Evolutionary conservation across 2,329 filamentous ascomycete genomes (phyloP).

Genomic region (Phyllosticta citrichinensis): DNA sequence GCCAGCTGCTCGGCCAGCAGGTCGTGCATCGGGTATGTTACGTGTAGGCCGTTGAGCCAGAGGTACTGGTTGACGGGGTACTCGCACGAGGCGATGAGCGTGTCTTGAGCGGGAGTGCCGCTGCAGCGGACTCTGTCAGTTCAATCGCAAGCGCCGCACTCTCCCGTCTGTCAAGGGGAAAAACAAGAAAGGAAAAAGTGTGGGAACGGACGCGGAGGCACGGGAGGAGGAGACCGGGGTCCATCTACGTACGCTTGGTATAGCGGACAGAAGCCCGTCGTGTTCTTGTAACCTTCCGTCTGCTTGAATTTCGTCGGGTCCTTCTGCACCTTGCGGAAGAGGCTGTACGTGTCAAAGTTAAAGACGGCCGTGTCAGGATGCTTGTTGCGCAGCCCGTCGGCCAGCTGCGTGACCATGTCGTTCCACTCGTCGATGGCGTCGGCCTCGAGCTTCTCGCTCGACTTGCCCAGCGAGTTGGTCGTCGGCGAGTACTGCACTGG

Average conservation of each 20-base stretch:
- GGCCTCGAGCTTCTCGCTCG: conserved; percentile 23
- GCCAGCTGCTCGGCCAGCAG: conserved; percentile 45
- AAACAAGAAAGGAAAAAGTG: not conserved
- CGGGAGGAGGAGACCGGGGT: not conserved
- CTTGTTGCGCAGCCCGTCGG: conserved; percentile 27
- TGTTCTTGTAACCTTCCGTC: conserved; percentile 46
- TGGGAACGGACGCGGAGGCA: not conserved
- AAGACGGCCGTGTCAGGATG: conserved; percentile 39
- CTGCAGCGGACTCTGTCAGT: conserved; percentile 12
- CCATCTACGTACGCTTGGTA: conserved; percentile 39
- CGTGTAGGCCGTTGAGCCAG: conserved; percentile 54
- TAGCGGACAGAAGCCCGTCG: conserved; percentile 43
- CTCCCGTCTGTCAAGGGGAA: not conserved
- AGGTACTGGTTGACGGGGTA: conserved; percentile 52
- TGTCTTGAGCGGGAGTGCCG: conserved; percentile 30
- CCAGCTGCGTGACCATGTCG: conserved; percentile 32
- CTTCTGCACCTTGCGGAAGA: conserved; percentile 45
- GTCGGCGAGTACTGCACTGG: conserved; percentile 45
- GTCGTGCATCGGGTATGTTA: conserved; percentile 54
- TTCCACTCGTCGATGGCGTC: conserved; percentile 46
- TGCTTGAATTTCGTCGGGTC: conserved; percentile 40
- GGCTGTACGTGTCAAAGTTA: conserved; percentile 41
- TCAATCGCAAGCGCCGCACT: not conserved
- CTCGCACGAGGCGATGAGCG: conserved; percentile 36
- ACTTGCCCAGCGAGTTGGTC: conserved; percentile 31